A percentile compares a stretch with the other conserved stretches of the same genome.
These are phyloP conservation scores for Geotrichum reessii DNA, from an alignment of 1,139 yeast genomes.

Conservation along the genomic window DNA sequence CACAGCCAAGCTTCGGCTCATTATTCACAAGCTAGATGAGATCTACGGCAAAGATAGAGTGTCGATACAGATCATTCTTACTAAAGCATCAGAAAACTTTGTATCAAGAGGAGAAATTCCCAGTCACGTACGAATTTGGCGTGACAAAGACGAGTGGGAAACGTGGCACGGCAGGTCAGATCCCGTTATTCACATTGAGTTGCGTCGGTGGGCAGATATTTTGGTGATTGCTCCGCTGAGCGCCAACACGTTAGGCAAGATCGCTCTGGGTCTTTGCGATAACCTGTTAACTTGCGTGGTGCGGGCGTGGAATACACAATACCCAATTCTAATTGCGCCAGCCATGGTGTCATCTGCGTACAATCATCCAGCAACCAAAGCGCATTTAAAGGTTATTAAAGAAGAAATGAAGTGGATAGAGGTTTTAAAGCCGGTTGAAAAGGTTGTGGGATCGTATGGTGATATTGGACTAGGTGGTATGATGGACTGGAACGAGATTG, in stretches of 20 bases:
- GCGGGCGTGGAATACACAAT: slow-evolving; percentile 87
- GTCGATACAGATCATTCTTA: slow-evolving; percentile 73
- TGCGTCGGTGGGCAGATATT: slow-evolving; percentile 94
- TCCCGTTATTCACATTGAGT: slow-evolving; percentile 88
- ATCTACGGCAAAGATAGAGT: slow-evolving; percentile 70
- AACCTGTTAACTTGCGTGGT: slow-evolving; percentile 80
- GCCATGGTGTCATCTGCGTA: slow-evolving; percentile 92
- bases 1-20: slow-evolving; percentile 65
- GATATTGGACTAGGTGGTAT: slow-evolving; percentile 97
- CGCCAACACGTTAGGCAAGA: slow-evolving; percentile 86
- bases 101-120: slow-evolving; percentile 55
- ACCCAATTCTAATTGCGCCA: slow-evolving; percentile 84
- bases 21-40: slow-evolving; percentile 69
- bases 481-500: slow-evolving; percentile 95
- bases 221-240: slow-evolving; percentile 82
- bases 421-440: slow-evolving; percentile 82
- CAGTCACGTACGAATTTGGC: slow-evolving; percentile 69
- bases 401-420: slow-evolving; percentile 94
- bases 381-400: slow-evolving; percentile 65
- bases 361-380: slow-evolving; percentile 77
- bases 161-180: slow-evolving; percentile 81
- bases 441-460: slow-evolving; percentile 87
- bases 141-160: slow-evolving; percentile 87
- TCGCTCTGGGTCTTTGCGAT: slow-evolving; percentile 85
- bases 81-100: slow-evolving; percentile 79